These are phyloP conservation scores for Scytalidium sp. DNA, from an alignment of 2,329 filamentous ascomycete genomes.

Conservation along the genomic window DNA sequence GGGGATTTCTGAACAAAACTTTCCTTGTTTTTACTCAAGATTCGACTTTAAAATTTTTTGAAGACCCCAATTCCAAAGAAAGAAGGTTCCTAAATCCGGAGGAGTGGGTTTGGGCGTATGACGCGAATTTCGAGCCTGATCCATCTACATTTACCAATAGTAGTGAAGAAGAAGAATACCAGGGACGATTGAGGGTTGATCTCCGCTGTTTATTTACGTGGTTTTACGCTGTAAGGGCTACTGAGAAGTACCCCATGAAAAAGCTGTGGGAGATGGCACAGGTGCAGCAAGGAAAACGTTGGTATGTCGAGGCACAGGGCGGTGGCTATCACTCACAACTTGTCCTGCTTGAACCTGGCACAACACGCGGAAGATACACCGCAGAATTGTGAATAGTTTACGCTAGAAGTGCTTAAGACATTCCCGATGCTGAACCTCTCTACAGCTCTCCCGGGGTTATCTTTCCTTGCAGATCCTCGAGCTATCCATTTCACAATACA, in stretches of 20 bases:
- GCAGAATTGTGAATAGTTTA: too few relatives aligned
- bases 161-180: not conserved
- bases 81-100: not conserved
- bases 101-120: not conserved
- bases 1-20: too few relatives aligned
- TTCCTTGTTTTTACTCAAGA: not conserved
- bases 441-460: too few relatives aligned
- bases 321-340: not conserved
- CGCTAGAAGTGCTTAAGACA: too few relatives aligned
- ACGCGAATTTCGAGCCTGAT: not conserved
- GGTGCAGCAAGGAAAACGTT: not conserved
- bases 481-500: too few relatives aligned
- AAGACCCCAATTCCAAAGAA: not conserved
- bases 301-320: not conserved
- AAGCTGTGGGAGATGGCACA: not conserved
- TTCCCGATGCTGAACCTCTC: too few relatives aligned
- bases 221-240: not conserved
- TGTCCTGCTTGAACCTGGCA: not conserved
- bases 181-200: constrained; percentile 1
- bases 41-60: not conserved
- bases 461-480: too few relatives aligned
- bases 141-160: not conserved
- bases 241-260: not conserved
- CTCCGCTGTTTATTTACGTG: not conserved
- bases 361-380: not conserved